Conservation (phyloP, 805 yeast genomes). For the Metschnikowia koreensis region DNA sequence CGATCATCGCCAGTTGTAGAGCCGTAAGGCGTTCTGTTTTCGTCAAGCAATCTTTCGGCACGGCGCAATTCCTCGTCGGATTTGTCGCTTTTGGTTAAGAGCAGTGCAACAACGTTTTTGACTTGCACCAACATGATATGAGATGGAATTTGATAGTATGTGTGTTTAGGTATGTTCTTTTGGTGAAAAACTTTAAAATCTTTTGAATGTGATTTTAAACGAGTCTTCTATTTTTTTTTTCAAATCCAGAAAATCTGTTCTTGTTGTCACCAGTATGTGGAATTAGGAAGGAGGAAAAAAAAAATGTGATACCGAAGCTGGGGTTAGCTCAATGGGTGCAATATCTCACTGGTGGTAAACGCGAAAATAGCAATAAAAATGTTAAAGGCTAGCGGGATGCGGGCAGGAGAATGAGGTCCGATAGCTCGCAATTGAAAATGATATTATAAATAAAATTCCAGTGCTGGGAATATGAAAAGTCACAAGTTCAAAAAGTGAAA, state of each 20-base stretch:
- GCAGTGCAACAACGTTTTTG: conserved; percentile 33
- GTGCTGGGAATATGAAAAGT: no score
- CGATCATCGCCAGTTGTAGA: conserved; percentile 32
- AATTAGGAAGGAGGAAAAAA: no score
- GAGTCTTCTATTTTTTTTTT: no score
- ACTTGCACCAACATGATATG: conserved; percentile 20
- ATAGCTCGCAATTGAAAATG: no score
- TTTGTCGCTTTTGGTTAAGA: conserved; percentile 22
- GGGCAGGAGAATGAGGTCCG: neutral
- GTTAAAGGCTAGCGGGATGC: neutral
- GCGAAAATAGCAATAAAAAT: conserved; percentile 9
- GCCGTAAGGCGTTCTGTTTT: conserved; percentile 39
- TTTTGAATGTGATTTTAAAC: no score
- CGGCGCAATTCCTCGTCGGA: conserved; percentile 29
- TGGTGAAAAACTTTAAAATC: no score
- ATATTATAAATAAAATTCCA: no score
- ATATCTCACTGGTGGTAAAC: neutral
- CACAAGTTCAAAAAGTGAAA: no score
- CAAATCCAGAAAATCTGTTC: neutral
- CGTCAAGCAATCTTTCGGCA: conserved; percentile 31
- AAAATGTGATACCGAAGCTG: no score
- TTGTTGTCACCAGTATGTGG: no score
- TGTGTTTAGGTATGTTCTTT: no score
- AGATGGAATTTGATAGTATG: neutral
- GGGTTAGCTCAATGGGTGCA: no score